Conservation (phyloP, 1,284 basidiomycete genomes). For the Papiliotrema laurentii region DNA sequence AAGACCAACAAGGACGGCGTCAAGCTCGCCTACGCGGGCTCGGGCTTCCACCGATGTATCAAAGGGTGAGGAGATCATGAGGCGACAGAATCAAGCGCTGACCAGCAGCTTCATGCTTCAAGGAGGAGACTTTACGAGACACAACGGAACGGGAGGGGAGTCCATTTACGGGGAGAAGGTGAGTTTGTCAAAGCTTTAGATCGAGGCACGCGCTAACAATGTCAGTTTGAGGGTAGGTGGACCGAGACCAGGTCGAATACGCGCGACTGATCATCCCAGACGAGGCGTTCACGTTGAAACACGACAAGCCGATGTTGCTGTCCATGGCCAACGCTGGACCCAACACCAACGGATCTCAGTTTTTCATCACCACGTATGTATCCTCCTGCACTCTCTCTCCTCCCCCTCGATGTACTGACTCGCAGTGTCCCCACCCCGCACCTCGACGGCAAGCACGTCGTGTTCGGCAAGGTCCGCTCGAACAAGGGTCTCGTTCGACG, state of each 20-base stretch:
- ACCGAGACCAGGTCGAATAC: background rate
- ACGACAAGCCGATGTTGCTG: constrained; percentile 74
- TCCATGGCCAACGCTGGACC: constrained; percentile 80
- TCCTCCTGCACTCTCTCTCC: constrained; percentile 9
- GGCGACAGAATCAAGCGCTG: background rate
- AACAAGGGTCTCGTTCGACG: constrained; percentile 62
- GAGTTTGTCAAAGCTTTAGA: constrained; percentile 5
- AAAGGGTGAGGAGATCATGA: constrained; percentile 37
- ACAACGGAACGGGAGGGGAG: constrained; percentile 86
- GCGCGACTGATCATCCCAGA: constrained; percentile 53
- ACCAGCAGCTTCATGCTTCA: constrained; percentile 68
- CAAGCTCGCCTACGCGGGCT: constrained; percentile 51
- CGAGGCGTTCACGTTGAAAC: constrained; percentile 78
- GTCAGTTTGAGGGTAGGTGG: constrained; percentile 21
- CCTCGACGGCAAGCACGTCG: constrained; percentile 70
- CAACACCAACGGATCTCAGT: constrained; percentile 65
- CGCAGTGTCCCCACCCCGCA: constrained; percentile 49
- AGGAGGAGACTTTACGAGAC: constrained; percentile 49
- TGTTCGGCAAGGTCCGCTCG: constrained; percentile 68
- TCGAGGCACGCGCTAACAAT: constrained; percentile 1
- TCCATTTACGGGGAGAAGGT: constrained; percentile 83
- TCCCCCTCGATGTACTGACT: background rate
- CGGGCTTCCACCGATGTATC: constrained; percentile 74
- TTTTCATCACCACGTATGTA: constrained; percentile 50
- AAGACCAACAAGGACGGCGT: constrained; percentile 52